These are phyloP conservation scores for Cryptococcus amylolentus DNA, from an alignment of 1,284 basidiomycete species.

Conservation along the genomic window DNA sequence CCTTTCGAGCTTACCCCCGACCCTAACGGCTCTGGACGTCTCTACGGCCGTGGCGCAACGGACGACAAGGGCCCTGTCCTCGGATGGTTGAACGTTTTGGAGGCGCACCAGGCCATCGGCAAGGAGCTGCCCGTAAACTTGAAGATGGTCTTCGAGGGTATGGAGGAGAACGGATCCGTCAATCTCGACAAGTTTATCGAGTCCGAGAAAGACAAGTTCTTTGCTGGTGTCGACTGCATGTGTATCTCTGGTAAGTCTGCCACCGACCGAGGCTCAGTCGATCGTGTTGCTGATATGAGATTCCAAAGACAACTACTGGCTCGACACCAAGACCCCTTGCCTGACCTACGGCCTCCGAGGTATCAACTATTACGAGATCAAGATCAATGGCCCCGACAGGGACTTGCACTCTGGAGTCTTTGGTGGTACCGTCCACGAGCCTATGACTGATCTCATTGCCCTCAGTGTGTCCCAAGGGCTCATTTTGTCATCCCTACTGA, in stretches of 20 bases:
- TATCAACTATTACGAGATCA: slow-evolving; percentile 82
- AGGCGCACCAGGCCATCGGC: slow-evolving; percentile 73
- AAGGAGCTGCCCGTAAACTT: slow-evolving; percentile 89
- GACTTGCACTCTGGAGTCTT: slow-evolving; percentile 93
- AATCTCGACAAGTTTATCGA: slow-evolving; percentile 88
- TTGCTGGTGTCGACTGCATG: slow-evolving; percentile 86
- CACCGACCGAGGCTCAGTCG: neutral
- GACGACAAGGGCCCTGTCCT: slow-evolving; percentile 92
- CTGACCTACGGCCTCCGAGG: slow-evolving; percentile 64
- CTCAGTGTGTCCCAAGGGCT: slow-evolving; percentile 43
- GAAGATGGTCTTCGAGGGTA: slow-evolving; percentile 93
- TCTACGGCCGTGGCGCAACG: slow-evolving; percentile 85
- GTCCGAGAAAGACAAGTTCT: slow-evolving; percentile 76
- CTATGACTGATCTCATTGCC: slow-evolving; percentile 62
- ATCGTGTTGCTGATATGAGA: slow-evolving; percentile 6
- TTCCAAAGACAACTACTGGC: slow-evolving; percentile 51
- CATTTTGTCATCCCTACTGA: neutral
- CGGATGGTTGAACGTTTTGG: slow-evolving; percentile 92
- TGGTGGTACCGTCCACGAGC: slow-evolving; percentile 81
- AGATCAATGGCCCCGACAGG: slow-evolving; percentile 75
- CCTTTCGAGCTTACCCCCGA: slow-evolving; percentile 79
- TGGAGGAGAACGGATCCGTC: slow-evolving; percentile 96
- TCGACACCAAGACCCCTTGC: slow-evolving; percentile 51
- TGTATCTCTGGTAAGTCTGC: slow-evolving; percentile 68
- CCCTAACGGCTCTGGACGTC: slow-evolving; percentile 47